Evolutionary conservation across 164 flowering plant genomes (phyloP).

Genomic region (Paratinospora sagittata): DNA sequence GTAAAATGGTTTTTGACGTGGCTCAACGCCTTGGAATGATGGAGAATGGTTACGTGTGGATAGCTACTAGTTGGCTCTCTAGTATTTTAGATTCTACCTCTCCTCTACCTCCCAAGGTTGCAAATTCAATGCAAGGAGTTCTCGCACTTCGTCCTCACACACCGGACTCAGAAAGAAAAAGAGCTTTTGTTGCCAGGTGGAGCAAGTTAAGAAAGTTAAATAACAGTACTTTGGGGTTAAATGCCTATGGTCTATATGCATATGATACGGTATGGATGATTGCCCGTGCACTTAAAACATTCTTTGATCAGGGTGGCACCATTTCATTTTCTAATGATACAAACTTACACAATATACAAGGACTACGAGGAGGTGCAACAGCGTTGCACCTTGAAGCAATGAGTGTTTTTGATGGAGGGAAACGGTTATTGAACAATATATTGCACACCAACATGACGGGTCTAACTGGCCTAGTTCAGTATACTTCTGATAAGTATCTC

Average conservation of each 20-base stretch:
- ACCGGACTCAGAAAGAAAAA: constrained; percentile 15
- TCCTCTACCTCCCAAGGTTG: constrained; percentile 6
- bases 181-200: constrained; percentile 17
- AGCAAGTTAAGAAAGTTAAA: constrained; percentile 14
- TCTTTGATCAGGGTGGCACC: constrained; percentile 18
- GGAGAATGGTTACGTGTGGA: constrained; percentile 38
- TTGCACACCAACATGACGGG: constrained; percentile 19
- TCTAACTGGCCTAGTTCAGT: constrained; percentile 47
- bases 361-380: neutral
- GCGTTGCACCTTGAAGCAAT: constrained; percentile 18
- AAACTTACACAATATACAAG: constrained; percentile 3
- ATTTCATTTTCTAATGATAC: constrained; percentile 24
- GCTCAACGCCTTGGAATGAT: constrained; percentile 33
- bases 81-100: constrained; percentile 22
- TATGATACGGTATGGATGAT: constrained; percentile 29
- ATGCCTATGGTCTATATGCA: constrained; percentile 24
- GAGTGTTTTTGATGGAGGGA: constrained; percentile 23
- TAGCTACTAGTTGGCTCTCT: constrained; percentile 37
- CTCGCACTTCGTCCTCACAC: constrained; percentile 21
- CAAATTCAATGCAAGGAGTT: constrained; percentile 18
- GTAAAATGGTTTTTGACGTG: constrained; percentile 22
- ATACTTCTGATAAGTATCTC: constrained; percentile 38
- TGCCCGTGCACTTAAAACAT: constrained; percentile 19
- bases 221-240: constrained; percentile 18
- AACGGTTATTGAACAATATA: constrained; percentile 15